Evolutionary conservation across 2,329 filamentous ascomycete species (phyloP).

Genomic region (Epichloe typhina): DNA sequence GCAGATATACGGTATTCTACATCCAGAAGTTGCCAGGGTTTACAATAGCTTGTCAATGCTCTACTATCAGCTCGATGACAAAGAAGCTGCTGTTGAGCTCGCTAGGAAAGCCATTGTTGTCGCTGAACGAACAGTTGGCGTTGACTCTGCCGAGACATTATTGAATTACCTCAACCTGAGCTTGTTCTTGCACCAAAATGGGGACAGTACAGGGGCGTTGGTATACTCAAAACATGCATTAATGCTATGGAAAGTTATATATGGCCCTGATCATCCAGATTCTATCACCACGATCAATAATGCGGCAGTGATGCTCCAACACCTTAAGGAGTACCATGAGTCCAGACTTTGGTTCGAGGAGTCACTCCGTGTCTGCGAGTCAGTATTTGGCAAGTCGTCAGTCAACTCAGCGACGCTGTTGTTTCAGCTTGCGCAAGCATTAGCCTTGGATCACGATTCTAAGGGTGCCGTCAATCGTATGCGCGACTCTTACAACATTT

Average conservation of each 20-base stretch:
- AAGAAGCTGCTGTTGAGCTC: constrained; percentile 86
- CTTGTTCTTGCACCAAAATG: constrained; percentile 82
- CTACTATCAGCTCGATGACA: constrained; percentile 96
- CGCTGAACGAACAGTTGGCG: constrained; percentile 81
- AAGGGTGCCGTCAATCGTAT: constrained; percentile 86
- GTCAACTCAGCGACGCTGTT: constrained; percentile 89
- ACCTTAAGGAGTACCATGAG: constrained; percentile 86
- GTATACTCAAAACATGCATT: constrained; percentile 85
- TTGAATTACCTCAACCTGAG: constrained; percentile 93
- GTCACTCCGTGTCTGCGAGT: constrained; percentile 77
- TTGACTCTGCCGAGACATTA: constrained; percentile 88
- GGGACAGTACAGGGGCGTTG: constrained; percentile 80
- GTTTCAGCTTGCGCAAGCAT: constrained; percentile 91
- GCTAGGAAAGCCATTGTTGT: constrained; percentile 95
- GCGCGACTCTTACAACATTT: constrained; percentile 94
- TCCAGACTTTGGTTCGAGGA: constrained; percentile 95
- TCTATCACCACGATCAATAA: constrained; percentile 99
- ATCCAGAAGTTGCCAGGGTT: constrained; percentile 88
- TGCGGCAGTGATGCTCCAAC: constrained; percentile 94
- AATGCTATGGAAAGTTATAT: constrained; percentile 93
- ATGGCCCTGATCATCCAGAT: constrained; percentile 85
- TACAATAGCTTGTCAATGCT: constrained; percentile 94
- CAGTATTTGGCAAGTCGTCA: constrained; percentile 76
- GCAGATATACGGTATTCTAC: constrained; percentile 95
- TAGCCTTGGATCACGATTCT: constrained; percentile 90